Evolutionary conservation across 257 asterid genomes (phyloP), one percentile per base, ranked within the genome.

Genomic region (Penstemon barbatus): DNA sequence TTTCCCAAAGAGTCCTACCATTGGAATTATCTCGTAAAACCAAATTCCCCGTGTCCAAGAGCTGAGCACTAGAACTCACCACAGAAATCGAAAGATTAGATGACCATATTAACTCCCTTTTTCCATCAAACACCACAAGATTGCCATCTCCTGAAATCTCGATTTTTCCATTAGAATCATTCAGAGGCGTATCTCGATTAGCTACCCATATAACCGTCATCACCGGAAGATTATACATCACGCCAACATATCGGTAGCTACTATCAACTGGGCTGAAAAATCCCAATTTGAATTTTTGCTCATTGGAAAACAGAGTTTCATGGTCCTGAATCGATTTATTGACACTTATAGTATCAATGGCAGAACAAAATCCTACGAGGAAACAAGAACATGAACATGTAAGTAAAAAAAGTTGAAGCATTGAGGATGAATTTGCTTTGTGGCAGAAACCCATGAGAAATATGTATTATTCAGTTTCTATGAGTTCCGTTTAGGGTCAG

Each of bases 181-280:
- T 56, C 4, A 91, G 66, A 1, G 96, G 96, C 0, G 18, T 78
- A 11, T 81, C 79, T 45, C 89, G 74, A 44, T 91, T 91, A 3
- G 96, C 97, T 18, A 87, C 95, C 97, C 97, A 91, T 5, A 85
- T 84, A 6, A 85, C 71, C 4, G 92, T 50, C 46, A 76, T 73
- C 8, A 54, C 69, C 7, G 69, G 38, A 12, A 80, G 6, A 12
- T 52, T 37, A 50, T 79, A 84, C 96, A 94, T 89, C 51, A 91
- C 84, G 25, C 96, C 97, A 10, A 86, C 79, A 36, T 89, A 89
- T 12, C 96, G 82, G 3, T 68, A 18, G 15, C 45, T 37, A 0
- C 95, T 78, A 57, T 51, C 75, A 42, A 54, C 63, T n/a, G 91
- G 88, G 76, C 89, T 79, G 33, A 91, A 91, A 73, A 89, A 91